phyloP scores from a whole-genome alignment of 345 rosid genomes.

The Aquilaria yunnanensis region DNA sequence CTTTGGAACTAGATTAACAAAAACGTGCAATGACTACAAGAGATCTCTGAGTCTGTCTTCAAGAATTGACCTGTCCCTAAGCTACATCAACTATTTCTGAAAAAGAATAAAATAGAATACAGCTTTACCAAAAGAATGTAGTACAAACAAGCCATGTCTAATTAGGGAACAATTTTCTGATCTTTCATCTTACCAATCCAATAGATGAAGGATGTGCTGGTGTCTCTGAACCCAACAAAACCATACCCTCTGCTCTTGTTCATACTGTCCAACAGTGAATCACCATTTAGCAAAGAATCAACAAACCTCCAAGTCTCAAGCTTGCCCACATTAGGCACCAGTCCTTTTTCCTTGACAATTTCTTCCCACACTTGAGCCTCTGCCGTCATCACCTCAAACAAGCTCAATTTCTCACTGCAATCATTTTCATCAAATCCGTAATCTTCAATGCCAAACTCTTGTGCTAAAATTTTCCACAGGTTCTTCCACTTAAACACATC shows the following conservation, averaged over 20 bases:
- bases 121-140: background rate
- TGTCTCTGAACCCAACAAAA: slow-evolving; percentile 40
- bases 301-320: slow-evolving; percentile 22
- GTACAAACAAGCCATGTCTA: background rate
- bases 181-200: slow-evolving; percentile 25
- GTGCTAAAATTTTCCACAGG: slow-evolving; percentile 28
- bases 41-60: no score
- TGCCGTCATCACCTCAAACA: slow-evolving; percentile 28
- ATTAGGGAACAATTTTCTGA: slow-evolving; percentile 19
- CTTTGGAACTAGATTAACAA: slow-evolving; percentile 7
- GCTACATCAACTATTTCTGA: no score
- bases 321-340: slow-evolving; percentile 19
- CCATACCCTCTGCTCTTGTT: slow-evolving; percentile 42
- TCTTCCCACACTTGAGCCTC: slow-evolving; percentile 29
- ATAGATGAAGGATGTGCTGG: slow-evolving; percentile 24
- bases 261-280: slow-evolving; percentile 18
- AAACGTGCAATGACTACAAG: no score
- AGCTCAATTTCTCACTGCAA: slow-evolving; percentile 5
- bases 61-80: no score
- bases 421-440: slow-evolving; percentile 20
- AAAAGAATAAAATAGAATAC: no score
- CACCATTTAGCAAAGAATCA: slow-evolving; percentile 16
- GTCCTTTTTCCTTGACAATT: slow-evolving; percentile 21
- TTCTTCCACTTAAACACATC: slow-evolving; percentile 43
- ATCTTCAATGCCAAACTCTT: slow-evolving; percentile 26